Base-by-base conservation (phyloP, 2,329 filamentous ascomycete species). In the Phialophora expanda region DNA sequence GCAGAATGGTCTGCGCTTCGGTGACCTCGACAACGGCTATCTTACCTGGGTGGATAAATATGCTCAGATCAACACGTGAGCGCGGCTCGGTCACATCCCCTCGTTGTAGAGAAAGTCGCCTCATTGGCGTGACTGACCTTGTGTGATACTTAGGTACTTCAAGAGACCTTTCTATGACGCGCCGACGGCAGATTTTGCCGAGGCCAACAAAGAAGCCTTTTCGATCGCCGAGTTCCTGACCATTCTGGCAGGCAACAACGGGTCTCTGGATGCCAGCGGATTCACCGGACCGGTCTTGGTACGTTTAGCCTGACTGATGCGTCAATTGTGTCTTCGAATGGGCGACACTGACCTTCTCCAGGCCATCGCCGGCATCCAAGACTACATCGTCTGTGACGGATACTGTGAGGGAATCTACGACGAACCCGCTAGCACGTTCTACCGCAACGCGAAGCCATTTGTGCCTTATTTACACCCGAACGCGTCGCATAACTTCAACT, bases 331-430 rank as follows among this genome's bases (percentile, higher is more conserved):
- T 3, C 44, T 12, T 48, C 44, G n/a, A n/a, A 48, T 3, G 32
- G 9, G 32, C 32, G 11, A 12, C 20, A 48, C 44, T 48, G 22
- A 48, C 44, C n/a, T 12, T n/a, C 44, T 48, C 3, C n/a, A 55
- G 28, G 55, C 62, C 62, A 67, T 65, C 48, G 64, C 56, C 6
- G 65, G 65, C 26, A 53, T 54, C n/a, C 20, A 34, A n/a, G 72
- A 74, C 55, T 73, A 71, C 60, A 73, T 74, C 34, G 69, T 74
- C 30, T 73, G 72, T 60, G 69, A 73, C 65, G 72, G 72, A n/a
- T 66, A 59, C 41, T 74, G 72, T 57, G 38, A 46, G 11, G 69
- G 72, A 2, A 64, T 74, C 28, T 69, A 70, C 30, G 70, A 72
- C 17, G 62, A 72, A 50, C 70, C 70, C 4, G 69, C 67, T 3